These are phyloP conservation scores for Closterium sp. DNA, from an alignment of 139 green algal species.

Conservation along the genomic window DNA sequence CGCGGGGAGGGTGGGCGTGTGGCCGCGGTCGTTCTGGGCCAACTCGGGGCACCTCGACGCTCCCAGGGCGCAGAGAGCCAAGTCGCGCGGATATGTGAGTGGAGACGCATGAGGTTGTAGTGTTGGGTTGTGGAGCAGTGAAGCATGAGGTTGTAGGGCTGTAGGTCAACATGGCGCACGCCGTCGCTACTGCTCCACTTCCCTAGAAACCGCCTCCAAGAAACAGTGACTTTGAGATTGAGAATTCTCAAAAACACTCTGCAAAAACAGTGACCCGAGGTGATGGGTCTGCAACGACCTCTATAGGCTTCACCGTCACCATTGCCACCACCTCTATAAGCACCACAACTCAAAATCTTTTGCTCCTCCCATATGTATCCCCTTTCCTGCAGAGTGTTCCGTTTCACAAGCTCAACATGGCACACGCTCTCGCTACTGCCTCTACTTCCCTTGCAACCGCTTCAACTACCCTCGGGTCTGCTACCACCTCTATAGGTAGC, in stretches of 20 bases:
- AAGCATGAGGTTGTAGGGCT: neutral
- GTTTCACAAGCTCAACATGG: neutral
- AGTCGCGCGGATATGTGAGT: neutral
- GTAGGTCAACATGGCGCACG: no score
- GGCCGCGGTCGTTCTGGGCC: neutral
- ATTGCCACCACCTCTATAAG: no score
- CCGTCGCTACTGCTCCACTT: no score
- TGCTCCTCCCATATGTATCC: neutral
- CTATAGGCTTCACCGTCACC: no score
- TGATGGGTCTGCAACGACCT: no score
- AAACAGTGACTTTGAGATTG: no score
- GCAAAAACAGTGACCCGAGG: no score
- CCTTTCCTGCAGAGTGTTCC: neutral
- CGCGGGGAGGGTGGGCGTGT: neutral
- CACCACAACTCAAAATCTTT: neutral
- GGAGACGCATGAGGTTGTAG: neutral
- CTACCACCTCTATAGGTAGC: neutral
- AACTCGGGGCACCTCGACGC: neutral
- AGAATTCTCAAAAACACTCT: no score
- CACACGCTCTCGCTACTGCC: neutral
- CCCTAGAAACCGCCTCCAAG: no score
- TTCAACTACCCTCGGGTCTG: neutral
- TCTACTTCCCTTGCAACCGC: neutral
- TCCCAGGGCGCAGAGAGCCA: no score
- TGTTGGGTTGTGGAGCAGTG: neutral